A percentile compares a stretch with the other conserved stretches of the same genome.
These are phyloP conservation scores for Phialophora macrospora DNA, from an alignment of 2,329 filamentous ascomycete species.

Conservation along the genomic window DNA sequence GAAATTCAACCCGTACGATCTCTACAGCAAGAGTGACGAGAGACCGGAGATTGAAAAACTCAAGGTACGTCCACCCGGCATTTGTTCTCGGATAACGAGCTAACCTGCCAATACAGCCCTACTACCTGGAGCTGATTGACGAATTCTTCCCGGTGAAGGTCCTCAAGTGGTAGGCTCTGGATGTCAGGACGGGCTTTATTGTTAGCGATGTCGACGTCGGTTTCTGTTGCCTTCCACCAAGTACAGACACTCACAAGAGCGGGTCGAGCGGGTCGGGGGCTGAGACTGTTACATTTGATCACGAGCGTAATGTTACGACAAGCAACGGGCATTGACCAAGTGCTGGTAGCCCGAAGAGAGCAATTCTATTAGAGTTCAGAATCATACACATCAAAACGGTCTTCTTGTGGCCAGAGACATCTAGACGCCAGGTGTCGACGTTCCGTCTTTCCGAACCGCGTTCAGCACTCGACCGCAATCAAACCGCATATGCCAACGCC, in stretches of 20 bases:
- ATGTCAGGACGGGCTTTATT: background rate
- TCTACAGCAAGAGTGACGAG: conserved; percentile 89
- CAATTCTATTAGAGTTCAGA: background rate
- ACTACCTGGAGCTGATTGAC: conserved; percentile 75
- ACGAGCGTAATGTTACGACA: background rate
- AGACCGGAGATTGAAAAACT: conserved; percentile 76
- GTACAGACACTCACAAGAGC: background rate
- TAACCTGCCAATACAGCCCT: conserved; percentile 56
- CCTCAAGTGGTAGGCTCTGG: conserved; percentile 66
- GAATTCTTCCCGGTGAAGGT: conserved; percentile 73
- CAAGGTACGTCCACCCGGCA: conserved; percentile 59
- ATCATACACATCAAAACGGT: background rate
- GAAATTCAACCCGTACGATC: conserved; percentile 88
- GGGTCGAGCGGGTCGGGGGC: conserved; percentile 3
- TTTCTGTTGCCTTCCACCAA: background rate
- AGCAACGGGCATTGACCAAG: background rate
- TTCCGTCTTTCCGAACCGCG: too few species aligned
- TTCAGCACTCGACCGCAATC: background rate
- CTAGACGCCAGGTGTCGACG: background rate
- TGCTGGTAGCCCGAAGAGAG: conserved; percentile 3
- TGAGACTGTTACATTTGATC: background rate
- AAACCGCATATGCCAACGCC: background rate
- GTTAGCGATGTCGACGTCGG: background rate
- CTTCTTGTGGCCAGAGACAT: background rate
- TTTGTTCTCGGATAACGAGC: conserved; percentile 11